Base-by-base conservation (phyloP, 805 yeast species). In the Yarrowia bubula region DNA sequence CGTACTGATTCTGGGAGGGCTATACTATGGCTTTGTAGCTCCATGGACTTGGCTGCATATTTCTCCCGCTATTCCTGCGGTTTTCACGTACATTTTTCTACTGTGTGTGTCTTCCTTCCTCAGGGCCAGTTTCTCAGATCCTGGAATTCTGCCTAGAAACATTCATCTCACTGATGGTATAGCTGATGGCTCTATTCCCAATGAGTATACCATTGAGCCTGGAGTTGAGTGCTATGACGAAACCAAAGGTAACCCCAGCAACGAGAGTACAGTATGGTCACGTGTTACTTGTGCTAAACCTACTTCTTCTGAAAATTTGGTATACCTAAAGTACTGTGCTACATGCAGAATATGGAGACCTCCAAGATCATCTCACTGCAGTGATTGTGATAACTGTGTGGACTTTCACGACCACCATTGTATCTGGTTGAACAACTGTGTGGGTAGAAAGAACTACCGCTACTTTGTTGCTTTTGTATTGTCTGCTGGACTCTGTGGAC, bases 331-430 rank as follows among this genome's bases (percentile, higher is more conserved):
- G 69, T 87, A 86, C 72, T 87, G 92, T 70, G 55, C 81, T 0
- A 80, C 87, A 0, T 90, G 96, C 71, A 76, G 82, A 35, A 80
- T 85, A 47, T 89, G 96, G 93, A 75, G 93, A 68, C 87, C 91
- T 9, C 90, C 92, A 0, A 75, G 96, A 63, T 76, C 92, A 0
- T 83, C 87, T 65, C 96, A 90, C 74, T 90, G 96, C 71, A 79
- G 86, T 1, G 78, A 79, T 2, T 90, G 96, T 75, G 84, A 84
- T 67, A 78, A 79, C 8, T 90, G 96, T 71, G 78, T 89, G 17
- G 73, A 83, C 10, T 70, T 82, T 55, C 87, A 84, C 70, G 97
- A 90, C 70, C 93, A 88, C 72, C 92, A 88, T 73, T 88, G 92
- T 71, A 69, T 79, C 39, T 85, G 89, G 84, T 72, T 90, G 58